These are phyloP conservation scores for Vitellaria paradoxa DNA, from an alignment of 179 eudicot genomes.

Conservation along the genomic window DNA sequence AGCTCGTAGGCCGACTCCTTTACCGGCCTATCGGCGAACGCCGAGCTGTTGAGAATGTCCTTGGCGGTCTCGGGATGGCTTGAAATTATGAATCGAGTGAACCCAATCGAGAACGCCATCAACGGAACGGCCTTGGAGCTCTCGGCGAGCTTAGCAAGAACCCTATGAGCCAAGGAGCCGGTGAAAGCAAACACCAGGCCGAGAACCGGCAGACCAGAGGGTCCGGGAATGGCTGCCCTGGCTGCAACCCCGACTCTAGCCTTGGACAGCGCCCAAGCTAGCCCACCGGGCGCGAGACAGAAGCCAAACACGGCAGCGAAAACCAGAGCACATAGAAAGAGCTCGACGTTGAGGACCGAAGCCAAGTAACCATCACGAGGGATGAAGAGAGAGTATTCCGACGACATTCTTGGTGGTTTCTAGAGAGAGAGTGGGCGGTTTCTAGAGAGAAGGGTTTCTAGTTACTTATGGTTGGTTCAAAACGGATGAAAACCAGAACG, in stretches of 20 bases:
- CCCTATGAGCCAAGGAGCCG: conserved; percentile 44
- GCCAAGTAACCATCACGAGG: conserved; percentile 1
- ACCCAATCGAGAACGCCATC: conserved; percentile 84
- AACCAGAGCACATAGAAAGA: conserved; percentile 18
- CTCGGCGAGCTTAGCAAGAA: conserved; percentile 26
- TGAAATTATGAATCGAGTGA: conserved; percentile 63
- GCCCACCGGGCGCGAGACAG: conserved; percentile 44
- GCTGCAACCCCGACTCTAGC: conserved; percentile 1
- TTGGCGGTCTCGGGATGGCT: conserved; percentile 62
- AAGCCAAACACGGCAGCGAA: conserved; percentile 23
- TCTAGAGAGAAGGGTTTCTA: background rate
- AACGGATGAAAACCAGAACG: background rate
- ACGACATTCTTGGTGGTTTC: conserved; percentile 5
- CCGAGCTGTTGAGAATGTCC: conserved; percentile 57
- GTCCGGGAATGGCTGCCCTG: conserved; percentile 56
- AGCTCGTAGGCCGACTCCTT: conserved; percentile 85
- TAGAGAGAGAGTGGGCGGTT: background rate
- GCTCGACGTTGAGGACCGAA: conserved; percentile 12
- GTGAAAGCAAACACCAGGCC: conserved; percentile 49
- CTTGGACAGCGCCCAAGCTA: conserved; percentile 49
- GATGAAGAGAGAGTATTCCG: conserved; percentile 14
- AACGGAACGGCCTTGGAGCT: conserved; percentile 27
- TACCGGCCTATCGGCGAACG: conserved; percentile 77
- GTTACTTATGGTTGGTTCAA: background rate
- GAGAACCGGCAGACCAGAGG: conserved; percentile 52